Evolutionary conservation across 805 yeast species (phyloP), one percentile per base, ranked within the genome.

Genomic region (Candida verbasci): DNA sequence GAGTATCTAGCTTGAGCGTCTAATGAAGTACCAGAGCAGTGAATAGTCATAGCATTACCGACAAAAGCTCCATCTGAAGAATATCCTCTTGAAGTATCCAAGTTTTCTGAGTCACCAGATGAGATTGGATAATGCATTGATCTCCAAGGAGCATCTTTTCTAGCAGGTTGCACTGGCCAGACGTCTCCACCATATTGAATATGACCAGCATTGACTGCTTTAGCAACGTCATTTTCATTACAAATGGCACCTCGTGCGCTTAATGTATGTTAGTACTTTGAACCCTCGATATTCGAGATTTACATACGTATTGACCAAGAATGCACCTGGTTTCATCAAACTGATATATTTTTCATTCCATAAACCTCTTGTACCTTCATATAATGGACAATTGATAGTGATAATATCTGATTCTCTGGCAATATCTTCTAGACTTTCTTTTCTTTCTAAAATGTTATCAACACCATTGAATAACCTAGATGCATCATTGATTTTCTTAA

Each of bases 31-130:
- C 94, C 93, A 37, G 86, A 78, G 48, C 79, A 75, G 55, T 83
- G 93, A 15, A 89, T 88, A 35, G 87, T 81, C 91, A 84, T 82
- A 37, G 89, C 91, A 50, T 85, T 84, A 46, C 91, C 91, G 24
- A 31, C 32, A n/a, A 25, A 25, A 12, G 28, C 28, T 9, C 9
- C 11, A 6, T 23, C 25, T 24, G 76, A 84, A n/a, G n/a, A n/a
- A n/a, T n/a, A n/a, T n/a, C n/a, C n/a, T n/a, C n/a, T n/a, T n/a
- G n/a, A n/a, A n/a, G n/a, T n/a, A n/a, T n/a, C n/a, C n/a, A n/a
- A n/a, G n/a, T n/a, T n/a, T n/a, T n/a, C n/a, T n/a, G n/a, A n/a
- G n/a, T n/a, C n/a, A n/a, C n/a, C n/a, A n/a, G n/a, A n/a, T 41
- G 82, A 82, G 46, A 69, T 74, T 51, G 73, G 65, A 73, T 82